phyloP scores from a whole-genome alignment of 2,329 filamentous ascomycete species.

The Chrysoporthe deuterocubensis region DNA sequence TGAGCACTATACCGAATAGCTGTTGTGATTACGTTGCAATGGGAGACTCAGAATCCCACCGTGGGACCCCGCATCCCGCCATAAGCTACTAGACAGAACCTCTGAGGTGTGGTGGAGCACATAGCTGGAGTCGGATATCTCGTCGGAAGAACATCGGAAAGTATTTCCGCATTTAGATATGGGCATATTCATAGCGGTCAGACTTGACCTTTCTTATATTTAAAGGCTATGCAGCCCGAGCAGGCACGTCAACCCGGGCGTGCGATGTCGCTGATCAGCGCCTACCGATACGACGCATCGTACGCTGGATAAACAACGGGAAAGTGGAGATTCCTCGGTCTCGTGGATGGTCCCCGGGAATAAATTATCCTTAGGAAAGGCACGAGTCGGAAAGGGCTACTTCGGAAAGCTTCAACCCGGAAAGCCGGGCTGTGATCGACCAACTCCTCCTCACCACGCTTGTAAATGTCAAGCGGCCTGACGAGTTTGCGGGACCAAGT shows the following conservation, averaged over 20 bases:
- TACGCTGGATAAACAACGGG: neutral
- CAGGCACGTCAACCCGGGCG: neutral
- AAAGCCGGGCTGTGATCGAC: conserved; percentile 4
- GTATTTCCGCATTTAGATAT: neutral
- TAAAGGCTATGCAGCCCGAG: neutral
- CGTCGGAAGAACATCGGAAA: neutral
- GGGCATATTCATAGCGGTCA: neutral
- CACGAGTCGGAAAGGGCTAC: neutral
- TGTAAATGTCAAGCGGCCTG: neutral
- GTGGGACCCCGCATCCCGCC: too few species aligned
- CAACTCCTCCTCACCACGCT: neutral
- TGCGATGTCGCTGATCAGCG: neutral
- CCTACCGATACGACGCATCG: neutral
- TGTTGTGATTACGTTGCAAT: too few species aligned
- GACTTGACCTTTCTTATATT: neutral
- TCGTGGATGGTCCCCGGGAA: neutral
- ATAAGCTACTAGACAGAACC: too few species aligned
- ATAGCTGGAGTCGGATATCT: too few species aligned
- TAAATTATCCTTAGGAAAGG: neutral
- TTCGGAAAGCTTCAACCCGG: conserved; percentile 3
- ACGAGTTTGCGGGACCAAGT: neutral
- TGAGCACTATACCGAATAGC: too few species aligned
- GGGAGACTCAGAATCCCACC: too few species aligned
- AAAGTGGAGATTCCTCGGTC: neutral
- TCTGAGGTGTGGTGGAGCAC: too few species aligned